A percentile compares a stretch with the other conserved stretches of the same genome.
phyloP scores from a whole-genome alignment of 495 filamentous ascomycete genomes.

The Podospora conica region DNA sequence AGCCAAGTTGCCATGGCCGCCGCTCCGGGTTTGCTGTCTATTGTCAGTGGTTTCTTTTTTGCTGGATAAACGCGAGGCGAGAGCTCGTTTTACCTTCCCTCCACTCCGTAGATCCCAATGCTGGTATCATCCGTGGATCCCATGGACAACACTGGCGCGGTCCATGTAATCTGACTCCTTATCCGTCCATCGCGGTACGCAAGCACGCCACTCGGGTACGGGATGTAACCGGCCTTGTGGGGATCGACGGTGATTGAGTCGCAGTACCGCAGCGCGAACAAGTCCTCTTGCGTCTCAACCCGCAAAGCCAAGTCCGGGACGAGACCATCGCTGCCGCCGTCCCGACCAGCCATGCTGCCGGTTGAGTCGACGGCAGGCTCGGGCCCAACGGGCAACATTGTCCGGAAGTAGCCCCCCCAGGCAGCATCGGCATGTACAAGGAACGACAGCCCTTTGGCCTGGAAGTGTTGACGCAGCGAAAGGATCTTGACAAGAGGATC shows the following conservation, averaged over 20 bases:
- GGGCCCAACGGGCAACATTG: conserved; percentile 32
- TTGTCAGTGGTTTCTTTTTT: background rate
- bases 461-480: conserved; percentile 32
- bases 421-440: conserved; percentile 42
- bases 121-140: conserved; percentile 22
- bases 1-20: conserved; percentile 40
- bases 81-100: conserved; percentile 38
- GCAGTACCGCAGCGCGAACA: conserved; percentile 28
- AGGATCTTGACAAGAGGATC: conserved; percentile 36
- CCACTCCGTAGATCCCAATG: conserved; percentile 43
- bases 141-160: conserved; percentile 35
- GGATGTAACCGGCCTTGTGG: conserved; percentile 45
- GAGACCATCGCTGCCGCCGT: conserved; percentile 22
- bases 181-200: conserved; percentile 42
- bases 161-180: conserved; percentile 44
- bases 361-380: background rate
- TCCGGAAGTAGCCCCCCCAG: conserved; percentile 48
- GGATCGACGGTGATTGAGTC: conserved; percentile 46
- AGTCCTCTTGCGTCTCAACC: conserved; percentile 32
- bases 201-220: conserved; percentile 43
- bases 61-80: background rate
- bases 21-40: conserved; percentile 39
- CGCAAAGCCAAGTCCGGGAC: conserved; percentile 29
- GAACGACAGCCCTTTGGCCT: conserved; percentile 37
- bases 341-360: conserved; percentile 3